Evolutionary conservation across 2,329 filamentous ascomycete species (phyloP).

Genomic region (Pyrenochaeta sp.): DNA sequence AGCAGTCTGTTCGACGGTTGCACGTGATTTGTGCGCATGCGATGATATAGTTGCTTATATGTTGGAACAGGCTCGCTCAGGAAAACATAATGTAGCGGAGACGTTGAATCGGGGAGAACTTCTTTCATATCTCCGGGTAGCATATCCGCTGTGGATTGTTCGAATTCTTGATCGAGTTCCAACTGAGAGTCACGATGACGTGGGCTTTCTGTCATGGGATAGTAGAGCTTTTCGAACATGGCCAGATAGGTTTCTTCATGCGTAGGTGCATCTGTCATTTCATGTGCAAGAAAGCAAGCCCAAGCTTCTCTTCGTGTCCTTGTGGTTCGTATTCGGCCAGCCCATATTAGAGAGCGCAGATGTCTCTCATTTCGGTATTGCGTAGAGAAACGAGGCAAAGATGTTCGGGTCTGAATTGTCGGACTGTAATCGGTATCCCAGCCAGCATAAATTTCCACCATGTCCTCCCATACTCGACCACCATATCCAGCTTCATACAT

Average conservation of each 20-base stretch:
- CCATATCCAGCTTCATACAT: conserved; percentile 69
- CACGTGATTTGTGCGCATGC: conserved; percentile 64
- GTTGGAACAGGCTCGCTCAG: conserved; percentile 69
- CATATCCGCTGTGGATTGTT: conserved; percentile 24
- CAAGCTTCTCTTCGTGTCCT: conserved; percentile 70
- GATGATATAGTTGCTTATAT: conserved; percentile 65
- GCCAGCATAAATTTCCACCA: conserved; percentile 64
- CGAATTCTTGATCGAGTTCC: conserved; percentile 4
- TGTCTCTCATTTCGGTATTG: conserved; percentile 4
- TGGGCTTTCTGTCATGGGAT: conserved; percentile 29
- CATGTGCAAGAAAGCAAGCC: conserved; percentile 68
- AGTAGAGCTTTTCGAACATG: conserved; percentile 66
- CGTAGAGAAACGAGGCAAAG: conserved; percentile 40
- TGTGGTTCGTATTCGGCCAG: conserved; percentile 66
- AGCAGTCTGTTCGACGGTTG: conserved; percentile 62
- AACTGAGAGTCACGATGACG: conserved; percentile 4
- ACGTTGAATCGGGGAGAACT: conserved; percentile 62
- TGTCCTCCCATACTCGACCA: conserved; percentile 60
- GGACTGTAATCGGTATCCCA: conserved; percentile 71
- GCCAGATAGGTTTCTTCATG: conserved; percentile 60
- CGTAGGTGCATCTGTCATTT: conserved; percentile 52
- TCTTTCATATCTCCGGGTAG: conserved; percentile 70
- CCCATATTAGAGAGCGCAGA: conserved; percentile 58
- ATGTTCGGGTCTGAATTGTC: conserved; percentile 66
- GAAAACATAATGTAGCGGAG: conserved; percentile 72